phyloP scores from a whole-genome alignment of 2,329 filamentous ascomycete genomes.

The Alternaria gansuensis region DNA sequence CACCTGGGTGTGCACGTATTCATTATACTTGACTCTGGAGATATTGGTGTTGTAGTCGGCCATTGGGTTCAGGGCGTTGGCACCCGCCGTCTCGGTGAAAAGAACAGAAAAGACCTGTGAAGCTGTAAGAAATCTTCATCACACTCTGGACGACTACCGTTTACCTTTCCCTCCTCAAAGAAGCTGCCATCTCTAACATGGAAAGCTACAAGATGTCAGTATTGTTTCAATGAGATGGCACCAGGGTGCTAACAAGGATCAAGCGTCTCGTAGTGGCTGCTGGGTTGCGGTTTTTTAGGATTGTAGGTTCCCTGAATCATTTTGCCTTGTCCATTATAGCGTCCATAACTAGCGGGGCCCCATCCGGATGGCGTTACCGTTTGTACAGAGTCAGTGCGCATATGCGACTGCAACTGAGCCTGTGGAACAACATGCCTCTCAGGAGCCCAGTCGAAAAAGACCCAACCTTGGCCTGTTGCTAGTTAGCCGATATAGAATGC shows the following conservation, averaged over 20 bases:
- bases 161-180: slow-evolving; percentile 17
- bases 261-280: neutral
- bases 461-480: neutral
- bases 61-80: neutral
- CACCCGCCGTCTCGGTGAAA: slow-evolving; percentile 19
- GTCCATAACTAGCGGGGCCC: neutral
- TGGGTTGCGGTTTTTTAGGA: neutral
- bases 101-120: slow-evolving; percentile 18
- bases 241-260: neutral
- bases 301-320: neutral
- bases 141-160: neutral
- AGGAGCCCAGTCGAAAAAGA: slow-evolving; percentile 2
- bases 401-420: neutral
- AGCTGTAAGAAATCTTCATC: neutral
- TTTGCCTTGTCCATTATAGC: neutral
- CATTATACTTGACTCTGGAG: slow-evolving; percentile 9
- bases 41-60: slow-evolving; percentile 17
- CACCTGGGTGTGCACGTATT: slow-evolving; percentile 21
- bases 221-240: neutral
- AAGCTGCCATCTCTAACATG: slow-evolving; percentile 3
- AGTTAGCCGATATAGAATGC: neutral
- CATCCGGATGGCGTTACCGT: neutral
- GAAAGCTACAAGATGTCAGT: slow-evolving; percentile 1
- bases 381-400: neutral
- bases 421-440: rapidly evolving